Conservation (phyloP, 371 early-diverging fungal genomes). For the Cokeromyces recurvatus region DNA sequence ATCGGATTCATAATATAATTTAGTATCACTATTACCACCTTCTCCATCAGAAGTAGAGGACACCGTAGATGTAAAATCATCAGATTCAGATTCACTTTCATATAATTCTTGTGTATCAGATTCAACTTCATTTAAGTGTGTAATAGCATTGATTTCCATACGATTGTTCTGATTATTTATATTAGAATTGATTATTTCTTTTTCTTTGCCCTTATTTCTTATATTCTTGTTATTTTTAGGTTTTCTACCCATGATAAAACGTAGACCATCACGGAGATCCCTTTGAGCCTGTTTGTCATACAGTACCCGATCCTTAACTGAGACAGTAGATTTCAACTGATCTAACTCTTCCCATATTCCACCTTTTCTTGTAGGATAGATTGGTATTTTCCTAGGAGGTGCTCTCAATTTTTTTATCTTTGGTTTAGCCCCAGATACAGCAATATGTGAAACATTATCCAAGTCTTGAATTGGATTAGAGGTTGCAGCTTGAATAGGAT, state of each 20-base stretch:
- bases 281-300: neutral
- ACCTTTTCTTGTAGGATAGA: neutral
- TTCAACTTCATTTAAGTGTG: neutral
- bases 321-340: neutral
- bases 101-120: neutral
- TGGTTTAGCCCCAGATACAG: neutral
- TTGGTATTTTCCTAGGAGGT: neutral
- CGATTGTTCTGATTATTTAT: neutral
- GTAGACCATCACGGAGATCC: neutral
- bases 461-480: neutral
- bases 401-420: neutral
- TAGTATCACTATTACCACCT: neutral
- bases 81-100: neutral
- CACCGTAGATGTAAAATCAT: neutral
- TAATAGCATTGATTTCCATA: neutral
- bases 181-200: neutral
- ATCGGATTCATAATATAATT: no score
- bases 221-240: neutral
- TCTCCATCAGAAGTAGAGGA: neutral
- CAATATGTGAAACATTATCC: neutral
- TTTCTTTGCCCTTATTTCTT: neutral
- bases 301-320: neutral
- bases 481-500: neutral
- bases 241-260: neutral
- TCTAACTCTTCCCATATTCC: no score